These are phyloP conservation scores for Quercus bicolor DNA, from an alignment of 306 rosid species.

Conservation along the genomic window DNA sequence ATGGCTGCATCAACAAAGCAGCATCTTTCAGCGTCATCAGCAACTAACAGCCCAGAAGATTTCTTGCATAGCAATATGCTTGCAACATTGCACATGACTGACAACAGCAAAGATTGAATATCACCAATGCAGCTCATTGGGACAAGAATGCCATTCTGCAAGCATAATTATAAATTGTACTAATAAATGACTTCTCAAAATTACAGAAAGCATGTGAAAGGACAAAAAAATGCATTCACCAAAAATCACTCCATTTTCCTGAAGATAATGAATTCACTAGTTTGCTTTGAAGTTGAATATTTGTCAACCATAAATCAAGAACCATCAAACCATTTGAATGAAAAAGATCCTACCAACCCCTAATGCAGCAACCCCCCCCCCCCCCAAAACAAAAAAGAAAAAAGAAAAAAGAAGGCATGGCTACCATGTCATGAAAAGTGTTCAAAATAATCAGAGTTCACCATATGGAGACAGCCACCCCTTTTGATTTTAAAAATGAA, in stretches of 20 bases:
- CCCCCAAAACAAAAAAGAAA: not conserved
- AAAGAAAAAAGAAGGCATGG: not conserved
- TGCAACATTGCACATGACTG: constrained; percentile 71
- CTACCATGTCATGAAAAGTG: not conserved
- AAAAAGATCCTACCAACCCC: not conserved
- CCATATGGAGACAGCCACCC: not conserved
- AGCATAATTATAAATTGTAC: constrained; percentile 28
- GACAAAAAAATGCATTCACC: constrained; percentile 13
- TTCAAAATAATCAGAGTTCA: not conserved
- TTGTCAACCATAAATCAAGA: not conserved
- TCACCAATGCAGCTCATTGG: constrained; percentile 57
- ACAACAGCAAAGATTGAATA: constrained; percentile 74
- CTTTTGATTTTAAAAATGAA: not conserved
- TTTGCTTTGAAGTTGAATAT: not conserved
- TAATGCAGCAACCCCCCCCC: not conserved
- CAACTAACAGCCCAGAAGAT: constrained; percentile 41
- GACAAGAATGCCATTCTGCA: constrained; percentile 56
- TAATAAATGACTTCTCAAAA: constrained; percentile 18
- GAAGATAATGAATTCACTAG: constrained; percentile 5
- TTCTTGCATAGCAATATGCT: constrained; percentile 51
- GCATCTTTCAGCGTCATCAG: constrained; percentile 64
- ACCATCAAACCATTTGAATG: not conserved
- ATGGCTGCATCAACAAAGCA: constrained; percentile 83
- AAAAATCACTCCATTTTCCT: constrained; percentile 4
- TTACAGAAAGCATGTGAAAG: constrained; percentile 14